Evolutionary conservation across 2,329 filamentous ascomycete species (phyloP), one percentile per base, ranked within the genome.

Genomic region (Neonectria sp.): DNA sequence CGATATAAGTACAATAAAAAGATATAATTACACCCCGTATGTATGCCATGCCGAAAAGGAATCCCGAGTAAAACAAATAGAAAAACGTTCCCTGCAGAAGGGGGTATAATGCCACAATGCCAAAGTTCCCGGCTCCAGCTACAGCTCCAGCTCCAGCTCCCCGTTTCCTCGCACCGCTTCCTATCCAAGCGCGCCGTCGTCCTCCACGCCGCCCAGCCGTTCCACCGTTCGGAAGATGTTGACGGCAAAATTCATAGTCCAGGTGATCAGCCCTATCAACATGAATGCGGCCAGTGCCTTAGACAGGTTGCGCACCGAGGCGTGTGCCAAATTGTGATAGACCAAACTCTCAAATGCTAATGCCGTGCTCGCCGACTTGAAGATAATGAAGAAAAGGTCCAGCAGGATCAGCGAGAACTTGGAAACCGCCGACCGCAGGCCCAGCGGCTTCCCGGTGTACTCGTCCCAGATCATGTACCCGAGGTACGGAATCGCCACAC

Each of bases 401-500:
- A 97, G 88, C 61, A 99, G 89, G 67, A 98, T 93, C 56, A 99
- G 89, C 15, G 93, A 90, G 71, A 97, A 93, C 80, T 99, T 99
- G 55, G 94, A 92, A 63, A 91, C 91, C 11, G 94, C 91, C 7
- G 91, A 91, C 49, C 97, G 92, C 67, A 99, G 84, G 2, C 96
- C 96, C 24, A 99, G 85, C 25, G 97, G 96, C 79, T 97, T 97
- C 33, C 94, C 94, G 6, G 94, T 96, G 82, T 98, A 98, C 82
- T 99, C 96, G 78, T 99, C 96, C 83, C 92, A 97, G 27, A 95
- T 97, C 83, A 98, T 96, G 82, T 97, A 98, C 55, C 93, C 84
- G 62, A 97, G 92, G 81, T 98, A 99, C 3, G 95, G 90, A 65
- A 98, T 88, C 3, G 96, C 95, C 15, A 98, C 88, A 7, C 92